Percentiles rank a stretch among this genome's conserved stretches.
These are phyloP conservation scores for Mucor saturninus DNA, from an alignment of 371 early-diverging fungal genomes.

Conservation along the genomic window DNA sequence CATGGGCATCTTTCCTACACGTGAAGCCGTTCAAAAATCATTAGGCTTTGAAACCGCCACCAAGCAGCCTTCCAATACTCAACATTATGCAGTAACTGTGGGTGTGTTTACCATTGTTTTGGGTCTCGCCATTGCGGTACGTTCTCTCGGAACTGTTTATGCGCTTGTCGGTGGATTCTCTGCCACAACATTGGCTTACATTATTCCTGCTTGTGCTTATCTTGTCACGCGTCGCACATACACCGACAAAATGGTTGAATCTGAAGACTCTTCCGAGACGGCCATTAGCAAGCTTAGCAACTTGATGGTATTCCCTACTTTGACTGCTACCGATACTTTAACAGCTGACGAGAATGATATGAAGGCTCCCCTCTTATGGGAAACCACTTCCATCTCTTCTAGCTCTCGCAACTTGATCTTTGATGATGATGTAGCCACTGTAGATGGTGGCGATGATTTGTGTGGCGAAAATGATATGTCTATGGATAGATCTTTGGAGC, in stretches of 20 bases:
- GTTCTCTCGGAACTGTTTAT: conserved; percentile 57
- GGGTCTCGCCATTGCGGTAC: conserved; percentile 42
- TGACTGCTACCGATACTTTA: conserved; percentile 23
- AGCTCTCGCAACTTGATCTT: conserved; percentile 17
- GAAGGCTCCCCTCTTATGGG: conserved; percentile 26
- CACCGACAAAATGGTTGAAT: background rate
- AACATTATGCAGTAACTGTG: conserved; percentile 53
- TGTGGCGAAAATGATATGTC: background rate
- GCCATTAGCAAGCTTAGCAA: conserved; percentile 1
- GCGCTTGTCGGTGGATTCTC: conserved; percentile 61
- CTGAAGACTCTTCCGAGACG: background rate
- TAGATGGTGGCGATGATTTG: conserved; percentile 18
- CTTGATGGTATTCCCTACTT: conserved; percentile 22
- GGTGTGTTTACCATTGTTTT: conserved; percentile 41
- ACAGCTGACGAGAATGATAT: conserved; percentile 27
- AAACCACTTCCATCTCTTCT: conserved; percentile 24
- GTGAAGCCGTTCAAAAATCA: conserved; percentile 58
- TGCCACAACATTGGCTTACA: conserved; percentile 61
- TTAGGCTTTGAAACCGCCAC: conserved; percentile 53
- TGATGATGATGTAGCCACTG: conserved; percentile 34
- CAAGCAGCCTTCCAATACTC: conserved; percentile 41
- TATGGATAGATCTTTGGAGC: conserved; percentile 9
- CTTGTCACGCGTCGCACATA: conserved; percentile 37
- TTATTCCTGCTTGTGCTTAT: conserved; percentile 58
- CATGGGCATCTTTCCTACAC: conserved; percentile 58